Percentiles rank a stretch among this genome's conserved stretches.
Evolutionary conservation across 306 rosid genomes (phyloP).

Genomic region (Vigna mungo): DNA sequence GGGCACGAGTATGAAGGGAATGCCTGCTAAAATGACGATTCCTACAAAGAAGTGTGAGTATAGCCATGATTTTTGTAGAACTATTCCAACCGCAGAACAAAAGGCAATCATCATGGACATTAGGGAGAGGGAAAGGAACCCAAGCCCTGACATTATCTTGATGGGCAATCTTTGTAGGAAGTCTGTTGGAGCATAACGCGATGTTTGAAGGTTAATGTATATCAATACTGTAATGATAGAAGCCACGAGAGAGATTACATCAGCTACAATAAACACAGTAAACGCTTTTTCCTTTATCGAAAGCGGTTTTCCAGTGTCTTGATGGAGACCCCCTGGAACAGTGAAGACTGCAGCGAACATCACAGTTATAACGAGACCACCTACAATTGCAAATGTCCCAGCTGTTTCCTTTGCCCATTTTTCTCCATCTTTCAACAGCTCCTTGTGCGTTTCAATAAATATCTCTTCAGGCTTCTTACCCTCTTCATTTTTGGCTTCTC

Average conservation of each 20-base stretch:
- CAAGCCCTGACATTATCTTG: not conserved
- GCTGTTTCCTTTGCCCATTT: conserved; percentile 43
- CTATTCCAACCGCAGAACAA: too few relatives aligned
- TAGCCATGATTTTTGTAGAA: too few relatives aligned
- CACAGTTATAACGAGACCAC: not conserved
- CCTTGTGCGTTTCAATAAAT: conserved; percentile 23
- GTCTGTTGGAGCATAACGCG: conserved; percentile 1
- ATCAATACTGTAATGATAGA: too few relatives aligned
- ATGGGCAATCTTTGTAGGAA: not conserved
- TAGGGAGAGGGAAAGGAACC: not conserved
- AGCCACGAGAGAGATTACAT: too few relatives aligned
- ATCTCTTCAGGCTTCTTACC: conserved; percentile 13
- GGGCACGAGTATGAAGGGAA: too few relatives aligned
- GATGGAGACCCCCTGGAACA: too few relatives aligned
- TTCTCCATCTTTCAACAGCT: conserved; percentile 13
- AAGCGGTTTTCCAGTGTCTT: too few relatives aligned
- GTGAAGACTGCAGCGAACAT: not conserved
- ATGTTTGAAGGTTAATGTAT: not conserved
- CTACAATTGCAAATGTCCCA: conserved; percentile 8
- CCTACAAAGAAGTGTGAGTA: too few relatives aligned
- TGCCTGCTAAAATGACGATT: too few relatives aligned
- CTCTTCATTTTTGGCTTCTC: not conserved
- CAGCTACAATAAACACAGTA: too few relatives aligned
- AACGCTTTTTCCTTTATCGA: too few relatives aligned
- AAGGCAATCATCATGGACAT: too few relatives aligned